Conservation (phyloP, 73 alveolate species). For the Paramecium biaurelia region DNA sequence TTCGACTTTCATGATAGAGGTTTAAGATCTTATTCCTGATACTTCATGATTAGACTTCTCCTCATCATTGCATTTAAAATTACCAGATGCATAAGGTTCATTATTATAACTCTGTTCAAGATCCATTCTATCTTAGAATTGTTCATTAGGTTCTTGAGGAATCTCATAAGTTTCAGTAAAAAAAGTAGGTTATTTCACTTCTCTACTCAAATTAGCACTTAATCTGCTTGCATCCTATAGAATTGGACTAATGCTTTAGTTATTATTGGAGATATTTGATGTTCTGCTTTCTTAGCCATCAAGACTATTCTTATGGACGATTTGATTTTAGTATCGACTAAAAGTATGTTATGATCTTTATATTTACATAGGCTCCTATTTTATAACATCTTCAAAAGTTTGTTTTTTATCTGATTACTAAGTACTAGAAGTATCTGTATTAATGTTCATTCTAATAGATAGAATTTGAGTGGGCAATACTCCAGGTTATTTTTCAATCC, state of each 20-base stretch:
- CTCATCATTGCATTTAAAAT: not conserved
- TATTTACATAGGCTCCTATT: not conserved
- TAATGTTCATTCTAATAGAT: not conserved
- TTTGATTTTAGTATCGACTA: not conserved
- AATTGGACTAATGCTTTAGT: not conserved
- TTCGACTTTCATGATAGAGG: not conserved
- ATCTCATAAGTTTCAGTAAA: not conserved
- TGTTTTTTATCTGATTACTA: not conserved
- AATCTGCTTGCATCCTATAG: not conserved
- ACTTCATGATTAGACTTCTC: not conserved
- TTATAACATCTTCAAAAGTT: not conserved
- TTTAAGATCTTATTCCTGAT: not conserved
- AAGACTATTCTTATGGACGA: not conserved
- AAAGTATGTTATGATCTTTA: not conserved
- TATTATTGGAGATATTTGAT: not conserved
- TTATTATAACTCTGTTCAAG: not conserved
- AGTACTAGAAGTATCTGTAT: not conserved
- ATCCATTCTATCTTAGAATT: not conserved
- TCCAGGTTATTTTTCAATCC: not conserved
- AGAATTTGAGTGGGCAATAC: not conserved
- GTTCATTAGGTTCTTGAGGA: not conserved
- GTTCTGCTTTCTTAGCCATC: slow-evolving; percentile 3
- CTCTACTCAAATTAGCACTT: slow-evolving; percentile 8
- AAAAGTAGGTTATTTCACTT: not conserved
- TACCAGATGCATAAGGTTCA: not conserved